Base-by-base conservation (phyloP, 768 basidiomycete genomes). In the Cyclocybe aegerita region DNA sequence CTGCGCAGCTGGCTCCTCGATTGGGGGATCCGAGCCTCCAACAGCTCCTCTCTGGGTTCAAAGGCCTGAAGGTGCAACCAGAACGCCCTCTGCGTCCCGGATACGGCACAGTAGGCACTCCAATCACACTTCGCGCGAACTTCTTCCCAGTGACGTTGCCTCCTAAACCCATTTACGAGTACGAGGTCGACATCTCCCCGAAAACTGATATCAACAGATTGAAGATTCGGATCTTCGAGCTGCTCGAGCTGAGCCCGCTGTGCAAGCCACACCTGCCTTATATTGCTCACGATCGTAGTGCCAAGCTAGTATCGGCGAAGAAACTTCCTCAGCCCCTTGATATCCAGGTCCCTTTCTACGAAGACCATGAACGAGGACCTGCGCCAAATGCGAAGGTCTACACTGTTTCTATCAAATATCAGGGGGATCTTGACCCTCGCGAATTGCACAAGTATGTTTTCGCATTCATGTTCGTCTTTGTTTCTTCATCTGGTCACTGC, bases 101-200 rank as follows among this genome's bases (percentile, higher is more conserved):
- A 0, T 87, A 68, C 53, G 83, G 84, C 7, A 81, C 75, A 0
- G 52, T 65, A 3, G 84, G 84, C 17, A 70, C 46, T 7, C 55
- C 71, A 0, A 73, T 82, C 54, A 76, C 64, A 0, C 63, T 87
- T 11, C 74, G 86, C 1, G 74, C 85, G 15, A 88, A 87, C 60
- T 85, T 86, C 66, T 86, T 85, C 62, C 59, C 81, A 0, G 57
- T 87, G 9, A 72, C 62, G 31, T 57, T 79, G n/a, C 74, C 75
- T 1, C 72, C 75, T 39, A 70, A 71, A 0, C 67, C 70, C 0
- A 60, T 83, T 5, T 82, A 77, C 58, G 83, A 86, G 51, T 88
- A 88, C 55, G 62, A 64, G 14, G 73, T 86, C 33, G 68, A 75
- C 15, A 78, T 85, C 40, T 61, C 64, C 10, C 82, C 82, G 0